Evolutionary conservation across 2,329 filamentous ascomycete genomes (phyloP).

Genomic region (Microdochium trichocladiopsis): DNA sequence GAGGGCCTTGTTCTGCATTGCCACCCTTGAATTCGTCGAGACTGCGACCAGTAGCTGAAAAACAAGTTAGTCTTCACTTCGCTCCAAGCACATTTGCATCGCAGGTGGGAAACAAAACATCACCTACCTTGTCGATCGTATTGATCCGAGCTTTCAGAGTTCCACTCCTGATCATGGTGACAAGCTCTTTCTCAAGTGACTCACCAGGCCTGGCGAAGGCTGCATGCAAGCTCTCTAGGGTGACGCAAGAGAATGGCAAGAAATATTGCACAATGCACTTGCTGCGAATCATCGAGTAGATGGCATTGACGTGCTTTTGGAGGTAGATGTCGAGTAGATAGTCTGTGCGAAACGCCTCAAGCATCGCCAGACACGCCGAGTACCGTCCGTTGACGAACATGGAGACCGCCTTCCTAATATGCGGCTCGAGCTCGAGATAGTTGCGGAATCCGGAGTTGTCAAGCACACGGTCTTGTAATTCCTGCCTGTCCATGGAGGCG

Average conservation of each 20-base stretch:
- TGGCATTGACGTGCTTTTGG: conserved; percentile 59
- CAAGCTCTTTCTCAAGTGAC: conserved; percentile 67
- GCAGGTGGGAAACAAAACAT: neutral
- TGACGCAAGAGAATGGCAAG: conserved; percentile 82
- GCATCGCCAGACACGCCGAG: conserved; percentile 71
- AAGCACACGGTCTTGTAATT: conserved; percentile 69
- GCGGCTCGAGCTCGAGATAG: conserved; percentile 87
- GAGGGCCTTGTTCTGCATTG: conserved; percentile 65
- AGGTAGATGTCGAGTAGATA: conserved; percentile 89
- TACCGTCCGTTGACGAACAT: conserved; percentile 91
- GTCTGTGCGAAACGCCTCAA: conserved; percentile 75
- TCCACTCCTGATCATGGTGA: conserved; percentile 67
- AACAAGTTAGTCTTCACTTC: conserved; percentile 8
- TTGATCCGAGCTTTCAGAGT: conserved; percentile 76
- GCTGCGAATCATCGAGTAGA: conserved; percentile 72
- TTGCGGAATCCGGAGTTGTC: conserved; percentile 75
- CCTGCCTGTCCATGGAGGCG: conserved; percentile 76
- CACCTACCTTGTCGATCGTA: conserved; percentile 62
- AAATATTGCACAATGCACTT: conserved; percentile 95
- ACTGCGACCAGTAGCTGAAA: conserved; percentile 64
- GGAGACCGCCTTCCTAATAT: conserved; percentile 83
- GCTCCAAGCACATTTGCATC: neutral
- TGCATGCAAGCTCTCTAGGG: conserved; percentile 67
- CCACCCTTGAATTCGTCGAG: conserved; percentile 55
- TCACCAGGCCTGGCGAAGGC: conserved; percentile 63